Conservation (phyloP, 345 rosid species). For the Populus tremula region DNA sequence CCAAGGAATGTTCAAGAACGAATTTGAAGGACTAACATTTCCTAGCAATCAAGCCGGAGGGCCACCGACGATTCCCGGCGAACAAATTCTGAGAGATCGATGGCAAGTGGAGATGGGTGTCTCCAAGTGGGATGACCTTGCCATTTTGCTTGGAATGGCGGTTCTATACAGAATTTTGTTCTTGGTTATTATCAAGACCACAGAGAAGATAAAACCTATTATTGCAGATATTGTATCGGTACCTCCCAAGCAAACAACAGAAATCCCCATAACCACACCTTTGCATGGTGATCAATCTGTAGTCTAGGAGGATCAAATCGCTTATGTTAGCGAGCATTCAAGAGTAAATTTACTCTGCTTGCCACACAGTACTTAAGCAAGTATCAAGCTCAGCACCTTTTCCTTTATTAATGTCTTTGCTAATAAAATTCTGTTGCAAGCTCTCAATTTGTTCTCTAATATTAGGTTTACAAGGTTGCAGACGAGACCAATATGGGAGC, state of each 20-base stretch:
- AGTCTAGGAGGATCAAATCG: too few species aligned
- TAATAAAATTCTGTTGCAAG: too few species aligned
- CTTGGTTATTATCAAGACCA: constrained; percentile 26
- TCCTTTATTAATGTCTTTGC: too few species aligned
- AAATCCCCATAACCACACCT: constrained; percentile 11
- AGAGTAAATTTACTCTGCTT: too few species aligned
- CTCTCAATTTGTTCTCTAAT: too few species aligned
- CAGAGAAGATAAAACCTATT: constrained; percentile 31
- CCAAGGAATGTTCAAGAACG: constrained; percentile 18
- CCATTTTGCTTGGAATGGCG: constrained; percentile 41
- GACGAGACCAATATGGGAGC: too few species aligned
- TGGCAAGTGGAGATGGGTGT: constrained; percentile 48
- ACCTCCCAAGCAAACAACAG: not conserved
- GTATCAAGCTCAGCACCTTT: too few species aligned
- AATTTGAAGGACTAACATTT: constrained; percentile 40
- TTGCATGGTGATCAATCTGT: not conserved
- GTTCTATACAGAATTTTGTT: constrained; percentile 36
- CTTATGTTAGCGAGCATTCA: not conserved
- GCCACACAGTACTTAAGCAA: too few species aligned
- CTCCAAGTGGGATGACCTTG: constrained; percentile 54
- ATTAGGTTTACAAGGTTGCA: too few species aligned
- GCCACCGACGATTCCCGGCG: constrained; percentile 11
- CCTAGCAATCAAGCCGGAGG: constrained; percentile 6
- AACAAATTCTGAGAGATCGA: constrained; percentile 28
- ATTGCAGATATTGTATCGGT: not conserved